Conservation (phyloP, 495 filamentous ascomycete genomes). For the Aspergillus affinis region DNA sequence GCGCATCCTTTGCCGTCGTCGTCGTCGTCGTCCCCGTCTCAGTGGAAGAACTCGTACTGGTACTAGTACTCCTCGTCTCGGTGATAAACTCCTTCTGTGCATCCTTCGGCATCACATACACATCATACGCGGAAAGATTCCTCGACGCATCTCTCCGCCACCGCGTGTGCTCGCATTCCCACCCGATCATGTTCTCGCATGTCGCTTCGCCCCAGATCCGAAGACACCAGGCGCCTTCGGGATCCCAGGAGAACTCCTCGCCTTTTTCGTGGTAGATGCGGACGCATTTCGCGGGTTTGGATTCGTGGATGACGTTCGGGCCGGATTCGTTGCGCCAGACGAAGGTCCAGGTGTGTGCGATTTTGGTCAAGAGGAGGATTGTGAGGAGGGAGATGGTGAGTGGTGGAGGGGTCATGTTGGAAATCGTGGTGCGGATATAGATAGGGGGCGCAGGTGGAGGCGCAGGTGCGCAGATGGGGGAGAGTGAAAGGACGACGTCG, state of each 20-base stretch:
- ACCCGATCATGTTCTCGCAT: slow-evolving; percentile 11
- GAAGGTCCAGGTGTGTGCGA: slow-evolving; percentile 14
- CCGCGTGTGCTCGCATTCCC: slow-evolving; percentile 5
- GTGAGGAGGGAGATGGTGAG: background rate
- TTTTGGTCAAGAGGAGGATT: background rate
- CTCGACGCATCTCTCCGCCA: slow-evolving; percentile 9
- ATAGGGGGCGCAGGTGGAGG: too few species aligned
- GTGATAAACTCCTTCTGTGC: slow-evolving; percentile 5
- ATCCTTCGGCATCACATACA: slow-evolving; percentile 14
- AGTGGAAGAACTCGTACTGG: slow-evolving; percentile 1
- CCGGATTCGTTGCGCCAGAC: slow-evolving; percentile 18
- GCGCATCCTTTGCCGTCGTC: slow-evolving; percentile 2
- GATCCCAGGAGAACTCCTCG: slow-evolving; percentile 16
- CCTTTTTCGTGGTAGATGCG: slow-evolving; percentile 19
- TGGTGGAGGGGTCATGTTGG: background rate
- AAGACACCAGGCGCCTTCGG: slow-evolving; percentile 19
- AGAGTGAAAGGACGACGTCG: too few species aligned
- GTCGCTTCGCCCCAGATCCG: slow-evolving; percentile 11
- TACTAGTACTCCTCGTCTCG: background rate
- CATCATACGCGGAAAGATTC: slow-evolving; percentile 17
- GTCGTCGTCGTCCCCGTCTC: slow-evolving; percentile 4
- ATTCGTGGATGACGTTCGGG: background rate
- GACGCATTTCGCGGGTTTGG: slow-evolving; percentile 9
- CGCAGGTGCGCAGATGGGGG: too few species aligned
- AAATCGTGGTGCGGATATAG: background rate